Evolutionary conservation across 306 rosid genomes (phyloP), one percentile per base, ranked within the genome.

Genomic region (Cucumis cinereus): DNA sequence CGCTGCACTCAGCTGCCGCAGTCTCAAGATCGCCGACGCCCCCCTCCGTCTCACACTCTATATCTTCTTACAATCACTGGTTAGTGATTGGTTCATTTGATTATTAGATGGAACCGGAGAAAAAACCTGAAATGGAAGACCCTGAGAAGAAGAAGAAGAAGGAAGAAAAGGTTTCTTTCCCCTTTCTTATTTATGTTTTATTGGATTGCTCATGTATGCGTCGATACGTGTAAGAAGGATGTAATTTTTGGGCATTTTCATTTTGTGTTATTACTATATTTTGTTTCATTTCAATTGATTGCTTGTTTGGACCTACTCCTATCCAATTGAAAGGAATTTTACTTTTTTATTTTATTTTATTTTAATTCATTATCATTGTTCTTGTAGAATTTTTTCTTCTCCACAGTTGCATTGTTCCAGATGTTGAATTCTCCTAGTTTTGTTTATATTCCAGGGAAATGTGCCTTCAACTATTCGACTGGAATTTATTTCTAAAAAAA

Each of bases 71-170:
- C 5, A 45, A 4, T 3, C 52, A 45, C 52, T 45, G 52, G 17
- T 45, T 13, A 4, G 33, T 66, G 54, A 40, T 67, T 24, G 71
- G 14, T 43, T 26, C 58, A 24, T 76, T 76, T 76, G 10, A n/a
- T 24, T 43, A 60, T 35, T 43, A 87, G 82, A 81, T 83, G 82
- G 78, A 82, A 28, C 28, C 77, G 40, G 85, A 38, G 60, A 79
- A 62, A 26, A 81, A 77, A 40, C 77, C 79, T 9, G 82, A 72
- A 50, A 57, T 85, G 56, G 94, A 91, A 78, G 98, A 93, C 79
- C 98, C 92, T 0, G 98, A 93, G 84, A 92, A 87, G 88, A 94
- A 92, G 74, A 94, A 87, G 89, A 94, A 92, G 79, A 94, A 94
- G 83, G 93, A 92, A 53, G 97, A 92, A 74, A 94, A 94, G 99